Evolutionary conservation across 345 rosid genomes (phyloP), one percentile per base, ranked within the genome.

Genomic region (Citrus cavaleriei): DNA sequence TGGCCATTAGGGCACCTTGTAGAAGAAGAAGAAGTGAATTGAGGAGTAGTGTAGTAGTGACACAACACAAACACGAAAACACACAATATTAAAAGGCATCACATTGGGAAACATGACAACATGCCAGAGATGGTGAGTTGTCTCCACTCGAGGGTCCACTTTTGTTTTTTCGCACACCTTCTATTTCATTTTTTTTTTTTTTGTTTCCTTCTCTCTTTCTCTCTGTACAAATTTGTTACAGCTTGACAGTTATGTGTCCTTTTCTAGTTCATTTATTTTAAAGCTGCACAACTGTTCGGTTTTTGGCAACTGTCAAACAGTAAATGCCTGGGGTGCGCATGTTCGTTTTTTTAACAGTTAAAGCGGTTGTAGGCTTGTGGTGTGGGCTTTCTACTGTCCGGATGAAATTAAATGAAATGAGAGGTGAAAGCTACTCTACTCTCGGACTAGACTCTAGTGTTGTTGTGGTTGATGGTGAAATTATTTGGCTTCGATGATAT

Each of bases 231-330:
- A 24, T 12, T 69, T 24, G 24, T 7, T 24, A 24, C 57, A 27
- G 22, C 28, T 70, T 59, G 37, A 5, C 67, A 34, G 51, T 61
- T 62, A 7, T 18, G 59, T 37, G 67, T 40, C 68, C 2, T 12
- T 74, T 60, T 74, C 69, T 40, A n/a, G 10, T 38, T 74, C 77
- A 74, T 74, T 74, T 24, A 74, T 38, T 27, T 24, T 18, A 14
- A 35, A 28, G 21, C 19, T 46, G 22, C 58, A 3, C 1, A 16
- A 18, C 7, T 54, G 22, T 16, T 16, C 58, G 0, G 58, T 18
- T 54, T 13, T 3, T 22, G 55, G 58, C 30, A 42, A 63, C 70
- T 62, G 70, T 62, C 61, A 27, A 27, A 62, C 27, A 63, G 70
- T 42, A 62, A 74, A 74, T 74, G 51, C 74, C 0, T 30, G 0